Percentiles rank a stretch among this genome's conserved stretches.
Conservation (phyloP, 331 rosid species). For the Quercus tomentella region DNA sequence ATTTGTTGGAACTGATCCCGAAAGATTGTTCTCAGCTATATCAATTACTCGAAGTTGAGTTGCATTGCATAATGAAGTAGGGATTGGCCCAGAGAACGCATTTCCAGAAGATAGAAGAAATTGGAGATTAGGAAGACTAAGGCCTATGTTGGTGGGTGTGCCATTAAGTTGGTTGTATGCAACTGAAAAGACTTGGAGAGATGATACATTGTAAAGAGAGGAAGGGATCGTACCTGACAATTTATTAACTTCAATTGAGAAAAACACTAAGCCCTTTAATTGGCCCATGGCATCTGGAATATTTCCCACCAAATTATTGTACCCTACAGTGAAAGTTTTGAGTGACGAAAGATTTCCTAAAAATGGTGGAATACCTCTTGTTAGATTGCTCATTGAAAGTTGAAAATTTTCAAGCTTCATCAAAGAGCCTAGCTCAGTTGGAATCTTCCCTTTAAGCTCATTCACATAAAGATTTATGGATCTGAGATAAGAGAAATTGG, state of each 20-base stretch:
- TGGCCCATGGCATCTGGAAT: background rate
- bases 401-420: background rate
- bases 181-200: fast-evolving
- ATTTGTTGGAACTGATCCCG: conserved; percentile 28
- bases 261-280: fast-evolving
- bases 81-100: background rate
- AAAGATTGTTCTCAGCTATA: conserved; percentile 4
- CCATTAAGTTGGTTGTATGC: background rate
- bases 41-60: conserved; percentile 6
- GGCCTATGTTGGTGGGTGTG: conserved; percentile 3
- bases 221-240: background rate
- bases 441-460: background rate
- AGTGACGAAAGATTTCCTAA: background rate
- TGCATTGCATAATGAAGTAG: conserved; percentile 31
- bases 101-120: fast-evolving
- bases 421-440: background rate
- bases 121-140: background rate
- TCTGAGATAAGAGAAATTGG: no score
- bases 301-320: conserved; percentile 22
- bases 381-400: background rate
- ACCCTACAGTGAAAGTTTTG: background rate
- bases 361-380: background rate
- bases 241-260: background rate
- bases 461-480: background rate
- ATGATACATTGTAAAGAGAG: conserved; percentile 9